Conservation (phyloP, 169 alveolate species). For the Plasmodium vivax region DNA sequence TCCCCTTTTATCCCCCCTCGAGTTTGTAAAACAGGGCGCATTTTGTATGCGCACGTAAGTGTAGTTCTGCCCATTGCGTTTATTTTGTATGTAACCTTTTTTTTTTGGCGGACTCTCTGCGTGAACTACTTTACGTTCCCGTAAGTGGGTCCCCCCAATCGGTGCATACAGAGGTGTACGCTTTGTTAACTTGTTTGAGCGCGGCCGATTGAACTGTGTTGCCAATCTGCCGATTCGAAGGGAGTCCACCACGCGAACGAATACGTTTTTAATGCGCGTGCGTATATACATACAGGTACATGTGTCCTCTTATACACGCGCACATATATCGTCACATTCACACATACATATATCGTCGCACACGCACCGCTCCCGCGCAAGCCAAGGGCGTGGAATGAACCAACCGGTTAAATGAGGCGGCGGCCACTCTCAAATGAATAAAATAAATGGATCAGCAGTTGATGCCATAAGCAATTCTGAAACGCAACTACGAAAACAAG, state of each 20-base stretch:
- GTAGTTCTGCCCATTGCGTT: background rate
- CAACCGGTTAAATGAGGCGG: conserved; percentile 5
- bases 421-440: conserved; percentile 15
- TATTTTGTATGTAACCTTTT: background rate
- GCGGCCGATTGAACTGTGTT: background rate
- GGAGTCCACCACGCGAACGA: background rate
- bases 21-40: background rate
- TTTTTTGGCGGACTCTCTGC: no score
- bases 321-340: background rate
- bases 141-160: background rate
- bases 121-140: no score
- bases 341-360: background rate
- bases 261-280: background rate
- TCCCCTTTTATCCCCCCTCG: background rate
- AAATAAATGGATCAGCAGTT: conserved; percentile 67
- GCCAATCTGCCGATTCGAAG: background rate
- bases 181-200: background rate
- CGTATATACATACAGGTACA: background rate
- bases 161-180: background rate
- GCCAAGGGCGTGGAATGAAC: background rate
- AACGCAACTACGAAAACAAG: background rate
- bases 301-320: no score
- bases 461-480: conserved; percentile 30
- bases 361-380: background rate
- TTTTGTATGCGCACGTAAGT: background rate